Percentiles rank a stretch among this genome's conserved stretches.
phyloP scores from a whole-genome alignment of 208 protist species.

The Trypanosoma platydactyli region DNA sequence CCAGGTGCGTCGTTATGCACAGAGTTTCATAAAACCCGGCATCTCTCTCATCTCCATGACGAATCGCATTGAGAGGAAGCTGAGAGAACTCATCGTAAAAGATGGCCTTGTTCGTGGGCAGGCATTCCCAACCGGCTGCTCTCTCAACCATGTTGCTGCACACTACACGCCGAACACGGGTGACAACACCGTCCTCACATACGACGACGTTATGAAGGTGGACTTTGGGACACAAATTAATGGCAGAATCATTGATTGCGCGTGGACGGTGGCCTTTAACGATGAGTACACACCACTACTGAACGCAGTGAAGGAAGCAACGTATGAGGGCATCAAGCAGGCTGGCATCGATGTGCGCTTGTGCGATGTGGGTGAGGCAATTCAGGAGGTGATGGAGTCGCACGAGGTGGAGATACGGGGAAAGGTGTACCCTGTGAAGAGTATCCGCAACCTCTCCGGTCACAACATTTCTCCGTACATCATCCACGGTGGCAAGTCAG shows the following conservation, averaged over 20 bases:
- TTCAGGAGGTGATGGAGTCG: conserved; percentile 98
- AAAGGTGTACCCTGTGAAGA: conserved; percentile 94
- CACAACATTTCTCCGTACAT: conserved; percentile 97
- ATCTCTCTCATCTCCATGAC: conserved; percentile 90
- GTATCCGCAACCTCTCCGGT: conserved; percentile 98
- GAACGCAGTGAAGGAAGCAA: conserved; percentile 96
- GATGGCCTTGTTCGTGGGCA: conserved; percentile 89
- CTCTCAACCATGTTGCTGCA: conserved; percentile 97
- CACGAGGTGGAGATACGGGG: conserved; percentile 96
- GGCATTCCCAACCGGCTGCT: conserved; percentile 93
- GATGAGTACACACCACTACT: conserved; percentile 95
- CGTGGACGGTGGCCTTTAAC: conserved; percentile 97
- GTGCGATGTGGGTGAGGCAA: conserved; percentile 94
- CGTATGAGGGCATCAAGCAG: conserved; percentile 96
- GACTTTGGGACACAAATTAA: conserved; percentile 99
- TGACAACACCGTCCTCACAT: conserved; percentile 93
- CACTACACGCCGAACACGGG: conserved; percentile 98
- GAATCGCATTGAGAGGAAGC: conserved; percentile 91
- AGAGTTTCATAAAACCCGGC: conserved; percentile 92
- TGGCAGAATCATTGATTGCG: conserved; percentile 97
- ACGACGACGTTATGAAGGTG: conserved; percentile 98
- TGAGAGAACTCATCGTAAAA: conserved; percentile 86
- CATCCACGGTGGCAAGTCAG: conserved; percentile 99
- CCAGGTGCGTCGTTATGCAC: conserved; percentile 90
- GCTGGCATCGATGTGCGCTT: conserved; percentile 97